phyloP scores from a whole-genome alignment of 257 asterid species.

The Solanum chilense region DNA sequence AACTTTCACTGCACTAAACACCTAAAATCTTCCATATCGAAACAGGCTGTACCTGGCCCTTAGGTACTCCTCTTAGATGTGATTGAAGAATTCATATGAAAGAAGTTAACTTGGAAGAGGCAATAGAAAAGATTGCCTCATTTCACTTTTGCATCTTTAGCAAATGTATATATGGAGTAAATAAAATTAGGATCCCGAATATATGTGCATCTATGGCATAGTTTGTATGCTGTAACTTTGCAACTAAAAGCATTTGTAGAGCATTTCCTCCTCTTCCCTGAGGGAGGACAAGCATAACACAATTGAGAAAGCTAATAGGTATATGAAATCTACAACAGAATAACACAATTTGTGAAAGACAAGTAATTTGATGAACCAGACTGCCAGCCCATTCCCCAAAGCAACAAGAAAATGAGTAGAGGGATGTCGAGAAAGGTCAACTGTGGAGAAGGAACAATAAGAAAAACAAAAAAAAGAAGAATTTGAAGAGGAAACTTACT shows the following conservation, averaged over 20 bases:
- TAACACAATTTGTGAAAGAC: neutral
- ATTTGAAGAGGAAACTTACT: conserved; percentile 42
- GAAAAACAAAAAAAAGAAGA: neutral
- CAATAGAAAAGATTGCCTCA: neutral
- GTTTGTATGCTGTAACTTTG: neutral
- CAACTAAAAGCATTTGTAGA: neutral
- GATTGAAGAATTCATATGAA: neutral
- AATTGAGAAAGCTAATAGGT: neutral
- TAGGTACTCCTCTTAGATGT: neutral
- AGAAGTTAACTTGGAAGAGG: neutral
- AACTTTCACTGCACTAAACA: neutral
- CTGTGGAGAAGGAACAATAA: neutral
- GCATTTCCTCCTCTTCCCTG: neutral
- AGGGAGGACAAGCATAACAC: neutral
- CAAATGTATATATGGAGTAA: neutral
- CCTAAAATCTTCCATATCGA: neutral
- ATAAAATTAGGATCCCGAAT: neutral
- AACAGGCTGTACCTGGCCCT: neutral
- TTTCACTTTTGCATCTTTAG: neutral
- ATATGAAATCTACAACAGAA: neutral
- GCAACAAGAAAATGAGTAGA: neutral
- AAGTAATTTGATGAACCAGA: neutral
- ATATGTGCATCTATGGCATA: neutral
- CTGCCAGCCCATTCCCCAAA: neutral
- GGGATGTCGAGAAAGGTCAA: neutral